Evolutionary conservation across 2,329 filamentous ascomycete species (phyloP).

Genomic region (Podosphaera xanthii): DNA sequence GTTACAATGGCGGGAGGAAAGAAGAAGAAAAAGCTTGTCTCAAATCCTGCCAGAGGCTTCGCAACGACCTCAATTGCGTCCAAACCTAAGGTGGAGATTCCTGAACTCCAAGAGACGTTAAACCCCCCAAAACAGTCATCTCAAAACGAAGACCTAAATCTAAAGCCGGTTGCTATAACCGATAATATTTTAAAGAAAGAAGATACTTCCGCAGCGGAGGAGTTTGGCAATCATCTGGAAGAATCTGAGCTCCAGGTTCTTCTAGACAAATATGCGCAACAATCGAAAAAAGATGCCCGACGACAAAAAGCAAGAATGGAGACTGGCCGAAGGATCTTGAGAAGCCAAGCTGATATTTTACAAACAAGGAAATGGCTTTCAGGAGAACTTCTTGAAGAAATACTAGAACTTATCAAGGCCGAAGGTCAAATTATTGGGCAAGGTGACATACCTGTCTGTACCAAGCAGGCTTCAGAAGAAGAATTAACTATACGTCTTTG

Average conservation of each 20-base stretch:
- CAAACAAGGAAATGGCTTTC: constrained; percentile 61
- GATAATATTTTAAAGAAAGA: not conserved
- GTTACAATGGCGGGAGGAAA: constrained; percentile 40
- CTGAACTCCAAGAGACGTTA: constrained; percentile 15
- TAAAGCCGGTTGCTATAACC: not conserved
- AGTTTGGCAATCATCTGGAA: constrained; percentile 74
- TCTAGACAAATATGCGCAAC: constrained; percentile 62
- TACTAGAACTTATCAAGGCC: constrained; percentile 48
- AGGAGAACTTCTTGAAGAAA: constrained; percentile 51
- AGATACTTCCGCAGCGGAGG: constrained; percentile 50
- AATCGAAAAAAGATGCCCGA: constrained; percentile 54
- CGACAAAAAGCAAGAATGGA: constrained; percentile 59
- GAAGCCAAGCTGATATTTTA: constrained; percentile 52
- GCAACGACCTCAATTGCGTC: constrained; percentile 83
- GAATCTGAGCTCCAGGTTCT: constrained; percentile 73
- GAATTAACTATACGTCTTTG: constrained; percentile 61
- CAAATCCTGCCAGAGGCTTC: constrained; percentile 78
- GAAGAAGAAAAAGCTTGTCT: constrained; percentile 75
- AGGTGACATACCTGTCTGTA: constrained; percentile 13
- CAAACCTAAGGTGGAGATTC: constrained; percentile 39
- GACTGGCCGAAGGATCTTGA: constrained; percentile 64
- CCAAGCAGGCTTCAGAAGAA: constrained; percentile 44
- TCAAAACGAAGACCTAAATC: not conserved
- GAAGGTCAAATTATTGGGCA: constrained; percentile 32
- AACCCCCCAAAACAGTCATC: constrained; percentile 1